Base-by-base conservation (phyloP, 441 rosid species). In the Capsella rubella region DNA sequence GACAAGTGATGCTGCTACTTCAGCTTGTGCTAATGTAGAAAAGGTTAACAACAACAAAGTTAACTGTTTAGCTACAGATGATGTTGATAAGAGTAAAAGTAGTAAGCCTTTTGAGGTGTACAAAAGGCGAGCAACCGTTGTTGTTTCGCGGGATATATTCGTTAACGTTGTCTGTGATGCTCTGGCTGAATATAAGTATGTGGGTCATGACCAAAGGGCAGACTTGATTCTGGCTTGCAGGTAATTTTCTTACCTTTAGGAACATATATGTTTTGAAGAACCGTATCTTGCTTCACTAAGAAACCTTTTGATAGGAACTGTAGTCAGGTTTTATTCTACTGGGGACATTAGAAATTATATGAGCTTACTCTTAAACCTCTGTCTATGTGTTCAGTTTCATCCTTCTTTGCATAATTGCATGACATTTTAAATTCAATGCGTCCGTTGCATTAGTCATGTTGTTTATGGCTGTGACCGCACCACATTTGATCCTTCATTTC, bases 191-290 rank as follows among this genome's bases (percentile, higher is more conserved):
- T 95, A 95, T 50, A 92, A 92, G 87, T 95, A 95, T 75, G 94
- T 95, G 61, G 96, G 98, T 63, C 97, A 89, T 57, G 86, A 95
- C 80, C 99, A 92, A 83, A 86, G 92, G 80, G 98, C 95, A 14
- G 99, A 95, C 83, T 78, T 95, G 84, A 79, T 84, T 80, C 86
- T 95, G 73, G 97, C 99, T 0, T 95, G 97, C 97, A 92, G 91
- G 99, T 95, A 82, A 69, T 4, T 45, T 57, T 21, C 56, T 35
- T 46, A 40, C 67, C 65, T 42, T 6, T 46, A 52, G 16, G 13
- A 71, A 18, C 31, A 25, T 51, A 51, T n/a, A 0, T n/a, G 18
- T 45, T 45, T 18, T 45, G 15, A 5, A 13, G 47, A 1, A 14
- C 16, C 47, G 6, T 16, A 16, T 15, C 5, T 47, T 47, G 4